Evolutionary conservation across 148 eudicot species (phyloP).

Genomic region (Rheum nobile): DNA sequence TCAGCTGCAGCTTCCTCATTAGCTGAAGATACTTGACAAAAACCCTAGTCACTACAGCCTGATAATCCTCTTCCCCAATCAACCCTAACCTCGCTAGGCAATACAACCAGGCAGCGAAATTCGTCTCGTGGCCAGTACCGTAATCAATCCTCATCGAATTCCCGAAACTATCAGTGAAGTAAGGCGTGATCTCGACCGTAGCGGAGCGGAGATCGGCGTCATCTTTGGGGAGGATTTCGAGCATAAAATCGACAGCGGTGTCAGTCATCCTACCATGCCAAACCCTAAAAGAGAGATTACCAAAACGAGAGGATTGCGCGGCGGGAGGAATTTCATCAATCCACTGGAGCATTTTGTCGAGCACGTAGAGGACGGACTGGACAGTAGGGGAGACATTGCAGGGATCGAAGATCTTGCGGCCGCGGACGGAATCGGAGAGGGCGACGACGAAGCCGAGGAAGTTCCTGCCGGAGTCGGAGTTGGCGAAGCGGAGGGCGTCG

Average conservation of each 20-base stretch:
- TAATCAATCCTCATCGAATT: constrained; percentile 67
- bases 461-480: constrained; percentile 28
- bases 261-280: constrained; percentile 51
- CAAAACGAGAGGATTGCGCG: constrained; percentile 46
- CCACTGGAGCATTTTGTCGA: constrained; percentile 25
- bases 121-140: constrained; percentile 88
- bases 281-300: constrained; percentile 47
- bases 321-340: constrained; percentile 63
- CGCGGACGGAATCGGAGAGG: constrained; percentile 47
- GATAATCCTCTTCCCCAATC: constrained; percentile 72
- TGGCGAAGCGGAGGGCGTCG: constrained; percentile 43
- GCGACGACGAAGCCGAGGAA: constrained; percentile 73
- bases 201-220: constrained; percentile 25
- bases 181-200: constrained; percentile 44
- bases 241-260: constrained; percentile 32
- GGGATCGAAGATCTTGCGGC: constrained; percentile 61
- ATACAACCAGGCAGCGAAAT: constrained; percentile 88
- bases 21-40: constrained; percentile 68
- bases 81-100: constrained; percentile 65
- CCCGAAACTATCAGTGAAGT: constrained; percentile 76
- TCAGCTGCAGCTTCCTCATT: constrained; percentile 80
- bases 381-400: constrained; percentile 29
- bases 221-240: constrained; percentile 17
- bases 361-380: constrained; percentile 18
- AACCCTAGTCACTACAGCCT: constrained; percentile 62